A percentile compares a stretch with the other conserved stretches of the same genome.
phyloP scores from a whole-genome alignment of 352 stramenopile genomes.

The Phytophthora pistaciae region DNA sequence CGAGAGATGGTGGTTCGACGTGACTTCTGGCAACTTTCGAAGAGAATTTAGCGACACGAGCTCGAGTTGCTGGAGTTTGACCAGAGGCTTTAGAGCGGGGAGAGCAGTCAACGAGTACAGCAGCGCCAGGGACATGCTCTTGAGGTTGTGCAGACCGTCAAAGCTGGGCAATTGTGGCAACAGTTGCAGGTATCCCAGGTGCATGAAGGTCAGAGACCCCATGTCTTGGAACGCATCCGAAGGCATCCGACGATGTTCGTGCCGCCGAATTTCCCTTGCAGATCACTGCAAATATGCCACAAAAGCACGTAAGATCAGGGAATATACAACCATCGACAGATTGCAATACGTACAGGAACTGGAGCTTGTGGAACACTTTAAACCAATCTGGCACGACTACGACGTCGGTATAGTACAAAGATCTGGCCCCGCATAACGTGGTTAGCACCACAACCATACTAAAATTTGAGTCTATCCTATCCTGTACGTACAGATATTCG shows the following conservation, averaged over 20 bases:
- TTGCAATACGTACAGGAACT: conserved; percentile 32
- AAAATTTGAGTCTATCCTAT: background rate
- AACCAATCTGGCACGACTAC: conserved; percentile 27
- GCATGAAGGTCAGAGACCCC: conserved; percentile 36
- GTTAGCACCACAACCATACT: background rate
- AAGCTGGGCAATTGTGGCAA: conserved; percentile 29
- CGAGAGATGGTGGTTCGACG: conserved; percentile 1
- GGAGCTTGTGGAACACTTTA: conserved; percentile 23
- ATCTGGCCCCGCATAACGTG: background rate
- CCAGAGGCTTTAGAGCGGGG: conserved; percentile 14
- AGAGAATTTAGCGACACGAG: conserved; percentile 1
- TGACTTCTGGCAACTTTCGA: conserved; percentile 14
- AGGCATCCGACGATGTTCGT: conserved; percentile 6
- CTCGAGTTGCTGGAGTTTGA: conserved; percentile 14
- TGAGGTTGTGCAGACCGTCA: conserved; percentile 24
- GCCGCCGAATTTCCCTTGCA: conserved; percentile 17
- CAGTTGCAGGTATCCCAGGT: conserved; percentile 28
- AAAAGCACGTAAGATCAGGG: background rate
- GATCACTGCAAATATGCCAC: background rate
- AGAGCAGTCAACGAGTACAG: conserved; percentile 11
- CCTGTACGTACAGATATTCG: conserved; percentile 21
- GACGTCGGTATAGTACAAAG: conserved; percentile 29
- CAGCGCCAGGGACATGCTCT: conserved; percentile 26
- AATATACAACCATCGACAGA: background rate
- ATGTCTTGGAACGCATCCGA: conserved; percentile 16